Evolutionary conservation across 768 basidiomycete genomes (phyloP), one percentile per base, ranked within the genome.

Genomic region (Trametes elegans): DNA sequence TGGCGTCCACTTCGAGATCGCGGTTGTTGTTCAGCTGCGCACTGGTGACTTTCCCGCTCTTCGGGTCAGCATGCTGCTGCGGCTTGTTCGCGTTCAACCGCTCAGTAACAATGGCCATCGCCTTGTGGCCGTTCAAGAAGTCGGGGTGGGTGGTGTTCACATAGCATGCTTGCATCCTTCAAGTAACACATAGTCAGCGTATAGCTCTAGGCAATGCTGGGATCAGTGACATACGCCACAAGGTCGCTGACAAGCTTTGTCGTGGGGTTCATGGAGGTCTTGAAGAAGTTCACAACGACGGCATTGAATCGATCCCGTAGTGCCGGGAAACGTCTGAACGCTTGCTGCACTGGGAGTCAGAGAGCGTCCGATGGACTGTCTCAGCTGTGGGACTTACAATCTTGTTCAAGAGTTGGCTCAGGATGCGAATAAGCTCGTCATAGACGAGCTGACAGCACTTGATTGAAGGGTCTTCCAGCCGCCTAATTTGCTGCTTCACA

Each of bases 61-160:
- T 95, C 18, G 87, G 75, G 68, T 98, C 94, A 32, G 78, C 68
- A 21, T 74, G 71, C 23, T 77, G 74, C 31, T 88, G 81, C 0
- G 87, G 85, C 69, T 95, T 95, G 68, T 74, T 80, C n/a, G 87
- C 88, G 61, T 82, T 88, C 61, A 98, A 66, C 2, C 90, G 84
- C 2, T 95, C 93, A 19, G 76, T 80, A 18, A 98, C 89, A 55
- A 97, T 81, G 2, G 88, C 71, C 83, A 97, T 93, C 2, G 97
- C 97, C 88, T 90, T 94, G 75, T 99, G 96, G 21, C 97, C 97
- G 58, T 85, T 90, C 68, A 99, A 82, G 75, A 99, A 98, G 73
- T 99, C 97, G 1, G 97, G 97, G 69, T 99, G 97, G 1, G 96
- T 98, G 13, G 97, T 98, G 75, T 99, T 99, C 65, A 99, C 88